These are phyloP conservation scores for Rhexocercosporidium sp. DNA, from an alignment of 2,329 filamentous ascomycete genomes.

Conservation along the genomic window DNA sequence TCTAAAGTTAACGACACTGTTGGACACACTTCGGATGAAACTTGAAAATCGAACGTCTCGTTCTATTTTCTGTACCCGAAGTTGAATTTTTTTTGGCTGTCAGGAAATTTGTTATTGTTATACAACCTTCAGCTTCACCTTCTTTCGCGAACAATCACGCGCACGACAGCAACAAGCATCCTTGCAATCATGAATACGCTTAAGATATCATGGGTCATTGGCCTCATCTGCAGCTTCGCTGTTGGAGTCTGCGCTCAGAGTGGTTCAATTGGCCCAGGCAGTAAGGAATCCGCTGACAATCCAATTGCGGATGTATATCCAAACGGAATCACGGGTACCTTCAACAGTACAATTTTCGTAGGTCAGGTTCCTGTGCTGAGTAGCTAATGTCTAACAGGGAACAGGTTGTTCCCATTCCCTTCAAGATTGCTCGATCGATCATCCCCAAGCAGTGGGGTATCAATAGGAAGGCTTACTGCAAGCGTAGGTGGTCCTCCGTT, in stretches of 20 bases:
- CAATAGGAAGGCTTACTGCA: conserved; percentile 53
- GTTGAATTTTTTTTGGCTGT: too few relatives aligned
- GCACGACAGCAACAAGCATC: background rate
- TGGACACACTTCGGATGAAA: too few relatives aligned
- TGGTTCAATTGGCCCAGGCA: background rate
- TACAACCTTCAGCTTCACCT: background rate
- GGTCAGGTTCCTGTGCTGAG: conserved; percentile 39
- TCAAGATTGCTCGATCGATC: conserved; percentile 51
- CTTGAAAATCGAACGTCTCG: background rate
- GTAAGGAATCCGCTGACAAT: conserved; percentile 47
- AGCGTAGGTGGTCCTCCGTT: conserved; percentile 8
- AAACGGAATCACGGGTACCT: conserved; percentile 53
- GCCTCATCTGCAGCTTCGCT: background rate
- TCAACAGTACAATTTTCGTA: conserved; percentile 59
- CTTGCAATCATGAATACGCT: background rate
- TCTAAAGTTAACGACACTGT: too few relatives aligned
- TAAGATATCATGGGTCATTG: background rate
- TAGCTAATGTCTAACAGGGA: background rate
- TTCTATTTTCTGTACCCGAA: too few relatives aligned
- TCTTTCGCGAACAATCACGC: background rate
- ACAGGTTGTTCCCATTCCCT: conserved; percentile 54
- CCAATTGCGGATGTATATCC: conserved; percentile 54
- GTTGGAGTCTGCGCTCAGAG: conserved; percentile 1
- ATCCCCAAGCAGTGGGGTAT: conserved; percentile 57
- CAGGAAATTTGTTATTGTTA: too few relatives aligned